Percentiles rank a stretch among this genome's conserved stretches.
phyloP scores from a whole-genome alignment of 2,329 filamentous ascomycete species.

The Xylaria multiplex region DNA sequence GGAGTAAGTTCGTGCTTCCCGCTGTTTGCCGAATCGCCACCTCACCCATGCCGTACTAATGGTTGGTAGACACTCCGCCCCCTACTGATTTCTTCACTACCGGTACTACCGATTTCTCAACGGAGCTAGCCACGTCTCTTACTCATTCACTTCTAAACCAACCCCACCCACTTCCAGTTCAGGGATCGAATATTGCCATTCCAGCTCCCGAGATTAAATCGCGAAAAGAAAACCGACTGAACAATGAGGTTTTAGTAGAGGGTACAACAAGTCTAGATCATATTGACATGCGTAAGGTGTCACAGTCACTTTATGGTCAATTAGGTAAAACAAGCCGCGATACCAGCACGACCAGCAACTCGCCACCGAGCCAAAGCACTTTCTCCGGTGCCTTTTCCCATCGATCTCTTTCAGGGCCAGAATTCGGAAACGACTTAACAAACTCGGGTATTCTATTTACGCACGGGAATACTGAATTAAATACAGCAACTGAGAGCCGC shows the following conservation, averaged over 20 bases:
- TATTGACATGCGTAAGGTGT: constrained; percentile 54
- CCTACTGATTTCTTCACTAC: constrained; percentile 45
- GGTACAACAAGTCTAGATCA: constrained; percentile 44
- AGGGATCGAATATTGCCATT: constrained; percentile 45
- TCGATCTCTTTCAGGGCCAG: constrained; percentile 44
- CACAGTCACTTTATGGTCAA: constrained; percentile 52
- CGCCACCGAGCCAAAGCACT: constrained; percentile 45
- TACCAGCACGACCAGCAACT: constrained; percentile 43
- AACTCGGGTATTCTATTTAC: constrained; percentile 42
- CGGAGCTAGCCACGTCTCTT: constrained; percentile 56
- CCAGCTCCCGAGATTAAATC: constrained; percentile 55
- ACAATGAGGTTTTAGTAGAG: constrained; percentile 41
- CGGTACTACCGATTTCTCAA: constrained; percentile 44
- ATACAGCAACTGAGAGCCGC: constrained; percentile 30
- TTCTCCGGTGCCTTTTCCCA: constrained; percentile 48
- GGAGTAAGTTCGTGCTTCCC: constrained; percentile 41
- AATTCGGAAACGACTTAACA: constrained; percentile 49
- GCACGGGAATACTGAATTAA: constrained; percentile 38
- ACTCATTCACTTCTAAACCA: constrained; percentile 62
- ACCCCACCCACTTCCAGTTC: constrained; percentile 53
- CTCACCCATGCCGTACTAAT: constrained; percentile 22
- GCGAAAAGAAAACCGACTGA: constrained; percentile 56
- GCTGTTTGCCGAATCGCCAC: background rate
- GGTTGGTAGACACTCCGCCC: constrained; percentile 39
- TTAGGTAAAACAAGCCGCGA: constrained; percentile 43